phyloP scores from a whole-genome alignment of 148 eudicot species.

The Silene conica region DNA sequence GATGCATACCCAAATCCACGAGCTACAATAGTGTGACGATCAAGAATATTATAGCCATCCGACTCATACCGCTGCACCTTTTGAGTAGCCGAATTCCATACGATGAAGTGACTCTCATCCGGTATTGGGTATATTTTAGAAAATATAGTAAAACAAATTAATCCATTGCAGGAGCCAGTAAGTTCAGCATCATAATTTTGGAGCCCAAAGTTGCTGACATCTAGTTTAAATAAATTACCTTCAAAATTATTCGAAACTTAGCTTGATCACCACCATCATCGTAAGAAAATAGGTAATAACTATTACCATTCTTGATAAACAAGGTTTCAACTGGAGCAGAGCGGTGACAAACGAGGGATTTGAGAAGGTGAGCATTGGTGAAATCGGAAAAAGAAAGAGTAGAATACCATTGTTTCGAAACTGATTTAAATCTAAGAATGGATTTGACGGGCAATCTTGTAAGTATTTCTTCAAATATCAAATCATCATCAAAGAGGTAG shows the following conservation, averaged over 20 bases:
- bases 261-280: neutral
- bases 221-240: neutral
- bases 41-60: neutral
- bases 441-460: conserved; percentile 10
- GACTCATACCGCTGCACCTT: neutral
- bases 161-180: neutral
- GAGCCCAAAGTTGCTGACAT: neutral
- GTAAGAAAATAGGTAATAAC: neutral
- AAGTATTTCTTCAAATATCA: conserved; percentile 6
- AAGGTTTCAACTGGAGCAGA: neutral
- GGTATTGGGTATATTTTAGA: too few species aligned
- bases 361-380: neutral
- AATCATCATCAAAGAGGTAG: conserved; percentile 12
- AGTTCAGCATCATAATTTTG: too few species aligned
- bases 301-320: neutral
- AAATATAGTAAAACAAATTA: neutral
- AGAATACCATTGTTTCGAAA: conserved; percentile 24
- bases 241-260: neutral
- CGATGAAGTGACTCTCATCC: too few species aligned
- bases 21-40: too few species aligned
- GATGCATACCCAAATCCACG: conserved; percentile 17
- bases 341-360: neutral
- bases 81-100: neutral
- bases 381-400: conserved; percentile 15
- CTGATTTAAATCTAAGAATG: conserved; percentile 5